Evolutionary conservation across 768 basidiomycete genomes (phyloP), one percentile per base, ranked within the genome.

Genomic region (Mycena floridula): DNA sequence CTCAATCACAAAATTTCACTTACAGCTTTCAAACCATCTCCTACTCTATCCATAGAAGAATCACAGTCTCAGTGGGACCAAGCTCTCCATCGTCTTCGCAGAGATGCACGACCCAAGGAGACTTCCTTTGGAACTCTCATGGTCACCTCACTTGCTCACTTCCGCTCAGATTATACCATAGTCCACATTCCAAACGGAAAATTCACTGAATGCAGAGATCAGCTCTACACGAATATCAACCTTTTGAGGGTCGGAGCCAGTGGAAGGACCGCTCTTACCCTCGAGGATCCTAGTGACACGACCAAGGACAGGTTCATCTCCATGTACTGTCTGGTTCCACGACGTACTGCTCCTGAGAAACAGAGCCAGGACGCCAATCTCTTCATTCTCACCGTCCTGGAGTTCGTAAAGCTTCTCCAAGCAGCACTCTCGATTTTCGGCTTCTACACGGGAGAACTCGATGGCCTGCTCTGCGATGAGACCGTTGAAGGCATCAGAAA

Each of bases 151-250:
- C 76, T 92, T 22, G 85, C 87, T 36, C 83, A 87, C 67, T 92
- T 92, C 59, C 85, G 85, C 44, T 89, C 88, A 2, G 89, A 91
- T 68, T 87, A 80, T 59, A 86, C 86, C 45, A 89, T 91, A 48
- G 84, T 91, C 25, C 81, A 77, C 47, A 79, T 92, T 42, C 87
- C 87, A 0, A 64, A 71, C 37, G 89, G 85, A 26, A 70, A 82
- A 59, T 86, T 82, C 61, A 69, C 76, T 16, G 70, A 73, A 28
- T 70, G 72, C 25, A 75, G 74, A 48, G 78, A 85, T 46, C 79
- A 78, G 50, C 74, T 92, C 24, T 88, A 85, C 60, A 73, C 81
- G 41, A 92, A 91, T 55, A 87, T 91, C 53, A 84, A 85, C 59
- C 71, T 92, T 18, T 71, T 89, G 35, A 77, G 89, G n/a, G 82